Evolutionary conservation across 2,329 filamentous ascomycete genomes (phyloP).

Genomic region (Penicillium concentricum): DNA sequence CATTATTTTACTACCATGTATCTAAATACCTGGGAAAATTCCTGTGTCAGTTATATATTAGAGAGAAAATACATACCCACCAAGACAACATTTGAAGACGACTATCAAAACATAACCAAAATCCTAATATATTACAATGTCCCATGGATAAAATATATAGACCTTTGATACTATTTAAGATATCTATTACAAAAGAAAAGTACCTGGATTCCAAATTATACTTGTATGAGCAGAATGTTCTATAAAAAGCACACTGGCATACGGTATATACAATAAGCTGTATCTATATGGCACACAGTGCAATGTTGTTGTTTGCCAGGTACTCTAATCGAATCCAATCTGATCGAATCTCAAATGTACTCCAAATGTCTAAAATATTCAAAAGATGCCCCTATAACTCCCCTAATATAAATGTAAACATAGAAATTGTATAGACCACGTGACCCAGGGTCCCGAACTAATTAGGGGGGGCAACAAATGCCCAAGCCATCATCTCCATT

Average conservation of each 20-base stretch:
- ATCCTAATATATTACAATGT: too few relatives aligned
- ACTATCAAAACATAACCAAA: too few relatives aligned
- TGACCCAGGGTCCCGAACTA: conserved; percentile 11
- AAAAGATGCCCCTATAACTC: too few relatives aligned
- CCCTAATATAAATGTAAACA: not conserved
- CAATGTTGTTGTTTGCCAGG: not conserved
- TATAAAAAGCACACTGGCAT: conserved; percentile 10
- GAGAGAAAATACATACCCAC: too few relatives aligned
- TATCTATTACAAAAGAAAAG: not conserved
- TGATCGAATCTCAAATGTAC: not conserved
- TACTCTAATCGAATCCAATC: not conserved
- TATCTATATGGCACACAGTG: not conserved
- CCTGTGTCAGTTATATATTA: too few relatives aligned
- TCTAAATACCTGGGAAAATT: too few relatives aligned
- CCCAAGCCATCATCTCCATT: conserved; percentile 26
- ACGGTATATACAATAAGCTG: not conserved
- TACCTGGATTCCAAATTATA: too few relatives aligned
- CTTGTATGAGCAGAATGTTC: not conserved
- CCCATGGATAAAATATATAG: too few relatives aligned
- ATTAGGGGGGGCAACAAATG: conserved; percentile 31
- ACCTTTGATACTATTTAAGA: not conserved
- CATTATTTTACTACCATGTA: not conserved
- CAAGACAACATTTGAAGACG: too few relatives aligned
- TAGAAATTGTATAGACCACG: conserved; percentile 6
- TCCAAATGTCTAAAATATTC: not conserved